phyloP scores from a whole-genome alignment of 2,329 filamentous ascomycete genomes.

The Aspergillus melleus region DNA sequence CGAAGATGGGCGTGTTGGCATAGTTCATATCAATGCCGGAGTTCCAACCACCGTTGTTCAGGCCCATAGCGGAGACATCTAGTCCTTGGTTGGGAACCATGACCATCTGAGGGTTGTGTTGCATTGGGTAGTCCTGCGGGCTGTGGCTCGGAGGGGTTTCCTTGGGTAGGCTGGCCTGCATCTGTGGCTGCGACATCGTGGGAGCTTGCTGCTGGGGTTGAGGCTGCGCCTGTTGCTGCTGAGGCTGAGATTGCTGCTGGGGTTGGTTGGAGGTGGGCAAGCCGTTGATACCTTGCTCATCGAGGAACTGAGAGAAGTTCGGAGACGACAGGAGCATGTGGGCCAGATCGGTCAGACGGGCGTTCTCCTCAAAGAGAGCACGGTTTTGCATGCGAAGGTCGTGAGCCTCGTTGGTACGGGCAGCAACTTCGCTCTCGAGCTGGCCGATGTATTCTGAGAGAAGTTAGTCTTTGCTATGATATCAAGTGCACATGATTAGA shows the following conservation, averaged over 20 bases:
- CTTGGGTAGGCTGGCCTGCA: conserved; percentile 59
- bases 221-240: conserved; percentile 40
- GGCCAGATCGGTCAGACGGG: conserved; percentile 73
- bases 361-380: conserved; percentile 80
- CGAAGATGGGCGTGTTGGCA: conserved; percentile 55
- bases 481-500: background rate
- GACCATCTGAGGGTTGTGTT: conserved; percentile 68
- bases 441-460: conserved; percentile 90
- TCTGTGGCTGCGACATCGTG: conserved; percentile 39
- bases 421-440: conserved; percentile 84
- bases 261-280: conserved; percentile 38
- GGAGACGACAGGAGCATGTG: conserved; percentile 78
- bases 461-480: conserved; percentile 49
- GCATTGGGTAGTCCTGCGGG: conserved; percentile 56
- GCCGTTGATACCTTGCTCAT: conserved; percentile 65
- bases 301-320: conserved; percentile 79
- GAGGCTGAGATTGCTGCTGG: conserved; percentile 42
- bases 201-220: conserved; percentile 37
- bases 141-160: conserved; percentile 63
- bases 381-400: conserved; percentile 80
- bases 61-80: conserved; percentile 71
- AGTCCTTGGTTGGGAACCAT: conserved; percentile 78
- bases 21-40: conserved; percentile 48
- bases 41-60: conserved; percentile 50
- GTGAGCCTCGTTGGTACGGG: conserved; percentile 79